Conservation (phyloP, 2,329 filamentous ascomycete genomes). For the Epichloe gansuensis region DNA sequence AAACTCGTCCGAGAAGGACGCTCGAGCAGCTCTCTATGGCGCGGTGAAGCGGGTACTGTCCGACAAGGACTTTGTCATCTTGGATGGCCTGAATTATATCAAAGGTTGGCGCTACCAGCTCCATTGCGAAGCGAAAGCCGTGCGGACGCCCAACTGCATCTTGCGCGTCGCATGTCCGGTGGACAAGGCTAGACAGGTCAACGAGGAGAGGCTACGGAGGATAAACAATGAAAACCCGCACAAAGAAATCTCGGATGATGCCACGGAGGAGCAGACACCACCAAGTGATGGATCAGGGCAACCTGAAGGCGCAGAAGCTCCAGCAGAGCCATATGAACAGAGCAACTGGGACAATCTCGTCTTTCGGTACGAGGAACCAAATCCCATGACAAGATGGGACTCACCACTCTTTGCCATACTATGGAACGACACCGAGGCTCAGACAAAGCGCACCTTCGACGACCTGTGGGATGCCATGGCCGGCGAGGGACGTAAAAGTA, state of each 20-base stretch:
- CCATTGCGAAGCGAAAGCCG: slow-evolving; percentile 72
- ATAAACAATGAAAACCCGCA: slow-evolving; percentile 1
- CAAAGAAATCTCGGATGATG: slow-evolving; percentile 4
- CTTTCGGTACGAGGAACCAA: slow-evolving; percentile 77
- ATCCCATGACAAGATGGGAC: slow-evolving; percentile 76
- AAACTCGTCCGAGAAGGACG: slow-evolving; percentile 69
- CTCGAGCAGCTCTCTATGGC: slow-evolving; percentile 61
- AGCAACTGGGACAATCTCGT: slow-evolving; percentile 67
- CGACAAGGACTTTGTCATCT: slow-evolving; percentile 63
- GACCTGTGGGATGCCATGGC: slow-evolving; percentile 65
- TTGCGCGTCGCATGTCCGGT: slow-evolving; percentile 49
- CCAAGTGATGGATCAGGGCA: not conserved
- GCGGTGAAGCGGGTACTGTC: slow-evolving; percentile 67
- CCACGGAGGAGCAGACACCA: not conserved
- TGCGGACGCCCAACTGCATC: slow-evolving; percentile 63
- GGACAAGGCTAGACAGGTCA: slow-evolving; percentile 44
- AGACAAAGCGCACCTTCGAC: slow-evolving; percentile 42
- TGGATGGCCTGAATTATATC: slow-evolving; percentile 78
- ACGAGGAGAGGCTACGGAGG: slow-evolving; percentile 41
- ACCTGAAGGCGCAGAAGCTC: not conserved
- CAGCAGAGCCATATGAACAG: slow-evolving; percentile 33
- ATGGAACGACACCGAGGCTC: slow-evolving; percentile 60
- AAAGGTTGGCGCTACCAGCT: slow-evolving; percentile 84
- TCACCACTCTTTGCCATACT: slow-evolving; percentile 69
- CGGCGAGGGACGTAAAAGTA: slow-evolving; percentile 47